Evolutionary conservation across 1,139 yeast genomes (phyloP).

Genomic region (Diutina neorugosa): DNA sequence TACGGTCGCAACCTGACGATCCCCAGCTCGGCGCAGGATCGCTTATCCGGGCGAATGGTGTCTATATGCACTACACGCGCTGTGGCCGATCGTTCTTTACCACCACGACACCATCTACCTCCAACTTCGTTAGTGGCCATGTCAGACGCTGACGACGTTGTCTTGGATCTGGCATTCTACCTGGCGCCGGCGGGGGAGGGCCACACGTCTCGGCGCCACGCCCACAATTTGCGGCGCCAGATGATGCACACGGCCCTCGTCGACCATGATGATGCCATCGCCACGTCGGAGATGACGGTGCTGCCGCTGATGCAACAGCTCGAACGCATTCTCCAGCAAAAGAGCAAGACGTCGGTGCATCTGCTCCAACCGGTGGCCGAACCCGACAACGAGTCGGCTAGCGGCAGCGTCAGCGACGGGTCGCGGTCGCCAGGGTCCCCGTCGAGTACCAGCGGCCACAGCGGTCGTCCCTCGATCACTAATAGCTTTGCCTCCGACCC

Average conservation of each 20-base stretch:
- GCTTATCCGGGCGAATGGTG: background rate
- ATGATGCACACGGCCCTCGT: background rate
- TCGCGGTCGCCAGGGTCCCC: background rate
- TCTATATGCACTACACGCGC: background rate
- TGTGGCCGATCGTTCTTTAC: background rate
- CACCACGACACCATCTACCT: background rate
- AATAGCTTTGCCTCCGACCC: background rate
- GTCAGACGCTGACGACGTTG: constrained; percentile 1
- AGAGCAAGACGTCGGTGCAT: background rate
- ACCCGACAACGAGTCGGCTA: background rate
- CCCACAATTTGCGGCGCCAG: background rate
- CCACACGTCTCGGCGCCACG: background rate
- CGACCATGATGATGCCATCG: background rate
- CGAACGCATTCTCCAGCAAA: background rate
- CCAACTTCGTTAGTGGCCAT: background rate
- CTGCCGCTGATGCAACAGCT: constrained; percentile 4
- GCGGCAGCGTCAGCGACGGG: background rate
- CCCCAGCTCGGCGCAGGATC: background rate
- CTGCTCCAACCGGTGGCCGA: background rate
- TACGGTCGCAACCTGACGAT: background rate
- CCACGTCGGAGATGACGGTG: constrained; percentile 1
- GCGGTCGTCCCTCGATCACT: background rate
- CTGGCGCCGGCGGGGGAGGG: constrained; percentile 1
- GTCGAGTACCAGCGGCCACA: background rate
- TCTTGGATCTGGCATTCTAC: constrained; percentile 1